Percentiles rank a stretch among this genome's conserved stretches.
These are phyloP conservation scores for Xylariales sp. DNA, from an alignment of 2,329 filamentous ascomycete species.

Conservation along the genomic window DNA sequence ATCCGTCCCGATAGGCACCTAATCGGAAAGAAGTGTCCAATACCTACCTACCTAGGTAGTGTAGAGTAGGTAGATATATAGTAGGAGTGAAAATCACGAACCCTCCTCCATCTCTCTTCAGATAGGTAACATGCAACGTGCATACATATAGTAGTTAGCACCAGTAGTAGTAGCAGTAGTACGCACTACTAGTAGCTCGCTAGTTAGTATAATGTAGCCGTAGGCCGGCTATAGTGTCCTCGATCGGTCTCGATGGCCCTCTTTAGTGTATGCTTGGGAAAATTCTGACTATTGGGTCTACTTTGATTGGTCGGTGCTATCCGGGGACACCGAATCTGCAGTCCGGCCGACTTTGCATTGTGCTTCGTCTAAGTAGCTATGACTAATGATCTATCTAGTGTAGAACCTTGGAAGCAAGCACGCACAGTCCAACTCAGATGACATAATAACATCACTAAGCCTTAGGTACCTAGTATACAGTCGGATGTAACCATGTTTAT, in stretches of 20 bases:
- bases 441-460: not conserved
- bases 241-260: not conserved
- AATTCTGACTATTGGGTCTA: conserved; percentile 26
- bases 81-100: no score
- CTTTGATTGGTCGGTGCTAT: conserved; percentile 18
- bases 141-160: no score
- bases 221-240: not conserved
- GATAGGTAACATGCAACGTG: no score
- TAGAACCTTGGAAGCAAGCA: not conserved
- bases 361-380: not conserved
- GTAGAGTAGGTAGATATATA: no score
- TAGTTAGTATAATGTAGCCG: not conserved
- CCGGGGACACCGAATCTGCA: not conserved
- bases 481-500: not conserved
- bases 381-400: not conserved
- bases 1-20: no score
- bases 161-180: no score
- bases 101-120: no score
- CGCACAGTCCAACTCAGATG: not conserved
- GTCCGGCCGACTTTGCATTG: not conserved
- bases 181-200: no score
- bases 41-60: no score
- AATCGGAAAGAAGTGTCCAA: no score
- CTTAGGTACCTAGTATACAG: not conserved
- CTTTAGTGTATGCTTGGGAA: not conserved